These are phyloP conservation scores for Leishmania arabica DNA, from an alignment of 208 protist genomes.

Conservation along the genomic window DNA sequence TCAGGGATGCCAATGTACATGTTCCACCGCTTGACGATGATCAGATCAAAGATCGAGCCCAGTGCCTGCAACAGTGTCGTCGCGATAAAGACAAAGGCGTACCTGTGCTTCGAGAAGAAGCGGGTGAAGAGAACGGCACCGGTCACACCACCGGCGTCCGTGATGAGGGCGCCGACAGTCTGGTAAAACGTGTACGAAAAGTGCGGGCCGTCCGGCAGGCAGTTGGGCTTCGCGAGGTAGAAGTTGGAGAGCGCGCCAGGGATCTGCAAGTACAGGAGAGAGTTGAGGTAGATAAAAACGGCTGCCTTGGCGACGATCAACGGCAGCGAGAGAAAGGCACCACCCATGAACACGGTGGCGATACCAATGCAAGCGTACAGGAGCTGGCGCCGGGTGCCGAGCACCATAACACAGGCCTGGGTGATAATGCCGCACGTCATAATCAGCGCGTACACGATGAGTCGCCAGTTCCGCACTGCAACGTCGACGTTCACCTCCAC, in stretches of 20 bases:
- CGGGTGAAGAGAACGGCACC: slow-evolving; percentile 39
- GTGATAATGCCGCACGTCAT: slow-evolving; percentile 41
- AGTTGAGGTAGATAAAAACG: slow-evolving; percentile 50
- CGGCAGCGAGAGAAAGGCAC: slow-evolving; percentile 47
- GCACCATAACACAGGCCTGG: slow-evolving; percentile 41
- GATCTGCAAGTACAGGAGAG: slow-evolving; percentile 57
- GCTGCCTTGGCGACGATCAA: slow-evolving; percentile 53
- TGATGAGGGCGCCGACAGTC: slow-evolving; percentile 40
- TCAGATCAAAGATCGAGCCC: slow-evolving; percentile 51
- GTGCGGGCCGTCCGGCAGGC: slow-evolving; percentile 52
- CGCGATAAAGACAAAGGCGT: slow-evolving; percentile 43
- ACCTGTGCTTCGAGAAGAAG: slow-evolving; percentile 41
- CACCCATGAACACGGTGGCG: slow-evolving; percentile 21
- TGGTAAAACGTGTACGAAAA: slow-evolving; percentile 65
- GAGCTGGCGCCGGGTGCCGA: slow-evolving; percentile 28
- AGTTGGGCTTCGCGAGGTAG: slow-evolving; percentile 41
- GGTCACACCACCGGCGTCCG: slow-evolving; percentile 29
- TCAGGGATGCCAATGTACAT: slow-evolving; percentile 40
- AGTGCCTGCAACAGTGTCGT: slow-evolving; percentile 34
- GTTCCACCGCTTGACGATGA: slow-evolving; percentile 61
- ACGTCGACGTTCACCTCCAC: slow-evolving; percentile 53
- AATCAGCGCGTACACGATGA: slow-evolving; percentile 41
- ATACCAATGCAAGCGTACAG: slow-evolving; percentile 33
- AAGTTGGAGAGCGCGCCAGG: slow-evolving; percentile 44
- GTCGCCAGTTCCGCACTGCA: slow-evolving; percentile 32